Conservation (phyloP, 2,329 filamentous ascomycete genomes). For the Botrytis fabae region DNA sequence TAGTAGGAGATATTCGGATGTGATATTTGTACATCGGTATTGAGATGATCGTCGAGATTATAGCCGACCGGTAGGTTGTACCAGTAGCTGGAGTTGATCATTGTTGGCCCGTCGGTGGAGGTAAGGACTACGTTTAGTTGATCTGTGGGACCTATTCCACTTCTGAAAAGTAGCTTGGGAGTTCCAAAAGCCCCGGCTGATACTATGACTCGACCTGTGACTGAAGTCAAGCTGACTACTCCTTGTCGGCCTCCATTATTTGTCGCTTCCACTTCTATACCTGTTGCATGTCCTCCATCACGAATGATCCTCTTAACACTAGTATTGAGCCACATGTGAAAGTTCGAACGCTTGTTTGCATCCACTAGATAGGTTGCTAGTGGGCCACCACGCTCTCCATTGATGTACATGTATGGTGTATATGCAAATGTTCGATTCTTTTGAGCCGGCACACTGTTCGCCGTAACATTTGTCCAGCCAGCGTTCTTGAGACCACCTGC, state of each 20-base stretch:
- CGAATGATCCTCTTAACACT: constrained; percentile 68
- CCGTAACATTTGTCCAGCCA: constrained; percentile 63
- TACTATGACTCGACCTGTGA: constrained; percentile 65
- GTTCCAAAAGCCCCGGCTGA: constrained; percentile 70
- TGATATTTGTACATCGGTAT: constrained; percentile 54
- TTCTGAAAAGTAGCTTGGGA: constrained; percentile 59
- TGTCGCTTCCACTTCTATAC: constrained; percentile 64
- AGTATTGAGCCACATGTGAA: constrained; percentile 66
- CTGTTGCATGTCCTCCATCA: constrained; percentile 60
- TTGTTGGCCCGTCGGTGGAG: constrained; percentile 51
- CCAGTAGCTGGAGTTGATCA: constrained; percentile 54
- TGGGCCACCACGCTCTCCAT: constrained; percentile 68
- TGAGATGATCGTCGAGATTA: constrained; percentile 60
- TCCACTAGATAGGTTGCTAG: constrained; percentile 69
- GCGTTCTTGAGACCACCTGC: constrained; percentile 56
- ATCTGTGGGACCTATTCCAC: constrained; percentile 56
- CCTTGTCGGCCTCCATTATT: constrained; percentile 56
- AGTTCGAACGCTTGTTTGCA: constrained; percentile 60
- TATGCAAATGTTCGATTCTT: constrained; percentile 67
- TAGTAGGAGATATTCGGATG: constrained; percentile 59
- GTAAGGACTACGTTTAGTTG: constrained; percentile 51
- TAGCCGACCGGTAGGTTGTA: constrained; percentile 60
- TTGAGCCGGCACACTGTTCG: constrained; percentile 56
- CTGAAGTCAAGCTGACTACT: constrained; percentile 58
- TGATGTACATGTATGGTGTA: constrained; percentile 65